Evolutionary conservation across 2,329 filamentous ascomycete species (phyloP).

Genomic region (Graphilbum fragrans): DNA sequence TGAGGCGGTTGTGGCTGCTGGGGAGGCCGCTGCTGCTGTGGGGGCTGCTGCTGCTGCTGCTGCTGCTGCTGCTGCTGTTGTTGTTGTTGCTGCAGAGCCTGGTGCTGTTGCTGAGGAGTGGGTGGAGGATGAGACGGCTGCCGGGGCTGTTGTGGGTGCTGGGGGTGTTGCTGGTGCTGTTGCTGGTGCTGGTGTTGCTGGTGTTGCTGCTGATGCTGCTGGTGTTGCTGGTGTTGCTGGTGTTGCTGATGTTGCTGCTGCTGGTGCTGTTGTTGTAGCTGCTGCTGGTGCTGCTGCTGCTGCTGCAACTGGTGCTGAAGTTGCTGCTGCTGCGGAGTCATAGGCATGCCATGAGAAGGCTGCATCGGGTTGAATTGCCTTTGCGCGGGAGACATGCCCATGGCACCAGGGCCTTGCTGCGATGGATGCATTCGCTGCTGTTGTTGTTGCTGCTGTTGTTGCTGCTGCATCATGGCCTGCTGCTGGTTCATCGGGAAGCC

Average conservation of each 20-base stretch:
- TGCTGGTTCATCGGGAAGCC: conserved; percentile 44
- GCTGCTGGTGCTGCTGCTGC: conserved; percentile 20
- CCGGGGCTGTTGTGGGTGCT: conserved; percentile 8
- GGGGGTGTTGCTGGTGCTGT: conserved; percentile 19
- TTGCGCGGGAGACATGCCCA: conserved; percentile 24
- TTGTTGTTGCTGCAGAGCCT: conserved; percentile 19
- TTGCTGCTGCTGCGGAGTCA: conserved; percentile 21
- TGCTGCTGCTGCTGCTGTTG: conserved; percentile 16
- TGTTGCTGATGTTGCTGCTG: conserved; percentile 10
- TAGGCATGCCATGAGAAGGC: conserved; percentile 18
- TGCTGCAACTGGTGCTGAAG: conserved; percentile 17
- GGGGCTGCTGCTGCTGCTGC: conserved; percentile 9
- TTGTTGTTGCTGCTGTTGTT: too few species aligned
- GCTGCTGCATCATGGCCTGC: conserved; percentile 17
- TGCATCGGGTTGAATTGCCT: conserved; percentile 24
- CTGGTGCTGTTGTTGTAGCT: conserved; percentile 18
- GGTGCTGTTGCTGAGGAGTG: conserved; percentile 12
- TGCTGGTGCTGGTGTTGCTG: conserved; percentile 21
- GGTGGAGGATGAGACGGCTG: conserved; percentile 1
- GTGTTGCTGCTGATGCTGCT: conserved; percentile 14
- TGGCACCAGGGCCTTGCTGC: conserved; percentile 21
- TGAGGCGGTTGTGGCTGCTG: conserved; percentile 16
- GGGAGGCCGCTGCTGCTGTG: conserved; percentile 20
- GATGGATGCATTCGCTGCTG: conserved; percentile 28
- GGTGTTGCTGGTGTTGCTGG: conserved; percentile 13